Evolutionary conservation across 495 filamentous ascomycete species (phyloP).

Genomic region (Entonaema liquescens): DNA sequence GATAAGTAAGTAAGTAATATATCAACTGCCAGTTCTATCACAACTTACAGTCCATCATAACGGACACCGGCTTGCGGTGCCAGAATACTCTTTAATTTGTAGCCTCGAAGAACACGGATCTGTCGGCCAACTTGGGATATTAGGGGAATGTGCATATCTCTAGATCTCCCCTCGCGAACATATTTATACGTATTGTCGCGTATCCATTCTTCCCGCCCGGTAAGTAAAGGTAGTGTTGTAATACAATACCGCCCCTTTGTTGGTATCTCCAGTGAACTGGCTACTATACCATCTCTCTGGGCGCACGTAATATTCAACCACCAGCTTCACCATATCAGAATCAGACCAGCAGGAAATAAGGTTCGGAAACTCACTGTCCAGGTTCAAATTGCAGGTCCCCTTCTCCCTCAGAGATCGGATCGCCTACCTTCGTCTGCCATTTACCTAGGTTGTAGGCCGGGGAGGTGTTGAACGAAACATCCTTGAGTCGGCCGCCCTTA

Average conservation of each 20-base stretch:
- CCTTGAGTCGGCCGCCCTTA: slow-evolving; percentile 46
- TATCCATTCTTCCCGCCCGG: slow-evolving; percentile 52
- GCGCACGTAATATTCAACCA: slow-evolving; percentile 60
- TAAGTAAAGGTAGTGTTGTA: slow-evolving; percentile 53
- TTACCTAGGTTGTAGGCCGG: slow-evolving; percentile 30
- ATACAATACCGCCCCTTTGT: slow-evolving; percentile 50
- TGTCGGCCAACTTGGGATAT: slow-evolving; percentile 50
- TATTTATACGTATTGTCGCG: slow-evolving; percentile 46
- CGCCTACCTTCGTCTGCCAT: slow-evolving; percentile 41
- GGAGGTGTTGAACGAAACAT: slow-evolving; percentile 42
- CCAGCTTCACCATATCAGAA: slow-evolving; percentile 51
- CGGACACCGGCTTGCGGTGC: slow-evolving; percentile 57
- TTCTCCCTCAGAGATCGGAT: slow-evolving; percentile 43
- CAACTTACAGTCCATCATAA: slow-evolving; percentile 60
- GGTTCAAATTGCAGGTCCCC: slow-evolving; percentile 44
- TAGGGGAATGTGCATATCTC: slow-evolving; percentile 51
- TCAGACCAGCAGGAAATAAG: neutral
- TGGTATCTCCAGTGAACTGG: slow-evolving; percentile 43
- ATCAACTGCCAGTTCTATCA: neutral
- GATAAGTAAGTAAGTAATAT: neutral
- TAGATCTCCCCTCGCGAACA: slow-evolving; percentile 42
- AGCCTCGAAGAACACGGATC: slow-evolving; percentile 56
- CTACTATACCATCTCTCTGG: slow-evolving; percentile 57
- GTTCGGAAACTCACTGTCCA: slow-evolving; percentile 44
- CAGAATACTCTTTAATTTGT: slow-evolving; percentile 52